Percentiles rank a stretch among this genome's conserved stretches.
These are phyloP conservation scores for Cadophora gregata DNA, from an alignment of 2,329 filamentous ascomycete genomes.

Conservation along the genomic window DNA sequence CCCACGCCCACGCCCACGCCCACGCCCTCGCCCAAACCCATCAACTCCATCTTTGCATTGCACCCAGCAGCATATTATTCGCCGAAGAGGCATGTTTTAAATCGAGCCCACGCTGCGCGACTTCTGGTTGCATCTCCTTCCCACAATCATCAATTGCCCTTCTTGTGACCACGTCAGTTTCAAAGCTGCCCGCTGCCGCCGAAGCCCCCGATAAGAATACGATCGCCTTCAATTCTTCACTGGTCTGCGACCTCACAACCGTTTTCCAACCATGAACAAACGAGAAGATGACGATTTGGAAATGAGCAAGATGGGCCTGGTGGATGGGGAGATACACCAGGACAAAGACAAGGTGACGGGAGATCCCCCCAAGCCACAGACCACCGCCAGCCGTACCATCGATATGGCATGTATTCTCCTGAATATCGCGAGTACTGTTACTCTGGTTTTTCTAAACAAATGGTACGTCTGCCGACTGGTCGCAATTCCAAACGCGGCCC, in stretches of 20 bases:
- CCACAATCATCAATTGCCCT: background rate
- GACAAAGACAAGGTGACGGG: slow-evolving; percentile 19
- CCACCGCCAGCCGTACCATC: slow-evolving; percentile 25
- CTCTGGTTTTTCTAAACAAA: slow-evolving; percentile 53
- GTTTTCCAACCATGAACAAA: slow-evolving; percentile 23
- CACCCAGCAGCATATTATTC: background rate
- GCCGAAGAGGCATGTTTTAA: slow-evolving; percentile 1
- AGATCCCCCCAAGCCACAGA: slow-evolving; percentile 25
- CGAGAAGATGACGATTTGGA: slow-evolving; percentile 38
- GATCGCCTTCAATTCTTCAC: background rate
- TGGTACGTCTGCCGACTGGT: slow-evolving; percentile 42
- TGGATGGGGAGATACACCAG: slow-evolving; percentile 26
- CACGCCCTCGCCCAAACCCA: background rate
- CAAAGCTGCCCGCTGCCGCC: background rate
- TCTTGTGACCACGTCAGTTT: background rate
- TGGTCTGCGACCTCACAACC: background rate
- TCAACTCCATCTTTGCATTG: background rate
- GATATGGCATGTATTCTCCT: slow-evolving; percentile 47
- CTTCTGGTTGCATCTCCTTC: background rate
- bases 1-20: background rate
- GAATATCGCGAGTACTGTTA: slow-evolving; percentile 51
- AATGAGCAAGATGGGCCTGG: slow-evolving; percentile 31
- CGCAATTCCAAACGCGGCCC: background rate
- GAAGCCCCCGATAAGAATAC: slow-evolving; percentile 3
- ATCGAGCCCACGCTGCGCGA: background rate